Base-by-base conservation (phyloP, 306 rosid species). In the Carpinus fangiana region DNA sequence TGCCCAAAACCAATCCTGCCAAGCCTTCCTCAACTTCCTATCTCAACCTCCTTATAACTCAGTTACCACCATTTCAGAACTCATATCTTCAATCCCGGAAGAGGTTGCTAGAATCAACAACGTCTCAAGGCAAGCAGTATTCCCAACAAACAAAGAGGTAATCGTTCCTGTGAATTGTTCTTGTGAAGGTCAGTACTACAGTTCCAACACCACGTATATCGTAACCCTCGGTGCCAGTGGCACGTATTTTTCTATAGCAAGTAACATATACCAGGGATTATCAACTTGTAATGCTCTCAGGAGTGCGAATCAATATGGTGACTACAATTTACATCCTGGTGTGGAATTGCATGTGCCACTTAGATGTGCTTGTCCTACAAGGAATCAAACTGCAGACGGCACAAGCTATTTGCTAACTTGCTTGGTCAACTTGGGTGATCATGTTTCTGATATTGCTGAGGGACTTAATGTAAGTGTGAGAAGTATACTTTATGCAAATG, bases 281-380 rank as follows among this genome's bases (percentile, higher is more conserved):
- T n/a, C 87, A 12, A 82, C 93, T 8, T 93, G 98, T 72, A 62
- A 77, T 70, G 73, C 93, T 76, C 92, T 91, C n/a, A 46, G 4
- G 80, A 84, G 52, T 31, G 79, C 60, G 0, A 93, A 93, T 84
- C 70, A 78, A 13, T 76, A 79, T 6, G 85, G 80, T 2, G 86
- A 45, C 12, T 12, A 69, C 4, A 62, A 78, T 38, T 79, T 93
- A 72, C 21, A 0, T 1, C 73, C 84, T 4, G 86, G 89, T 28
- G 20, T 83, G 81, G 66, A 73, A 53, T 52, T 93, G 77, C 69
- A 76, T n/a, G 96, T 90, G 23, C 89, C 93, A 6, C 93, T 93
- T 18, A 80, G 90, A 55, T 93, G 96, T 66, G 91, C 98, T 78
- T 90, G 96, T 81, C 91, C 96, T 6, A 84, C 93, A 0, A 28